Evolutionary conservation across 495 filamentous ascomycete genomes (phyloP).

Genomic region (Hyaloscypha bicolor): DNA sequence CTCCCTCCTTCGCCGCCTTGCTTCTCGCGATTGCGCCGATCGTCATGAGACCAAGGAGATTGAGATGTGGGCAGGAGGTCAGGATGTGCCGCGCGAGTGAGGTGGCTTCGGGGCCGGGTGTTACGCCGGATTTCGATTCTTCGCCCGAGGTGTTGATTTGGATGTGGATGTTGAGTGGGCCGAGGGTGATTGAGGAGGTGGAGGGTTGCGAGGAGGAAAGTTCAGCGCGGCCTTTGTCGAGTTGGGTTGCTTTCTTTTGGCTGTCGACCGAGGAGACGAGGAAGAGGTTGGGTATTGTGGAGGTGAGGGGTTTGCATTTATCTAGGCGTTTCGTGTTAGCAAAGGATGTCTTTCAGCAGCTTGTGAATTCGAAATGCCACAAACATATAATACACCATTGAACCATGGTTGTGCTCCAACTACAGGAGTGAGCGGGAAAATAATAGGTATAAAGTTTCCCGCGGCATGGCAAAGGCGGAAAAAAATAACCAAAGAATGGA

Average conservation of each 20-base stretch:
- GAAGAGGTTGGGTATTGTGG: constrained; percentile 86
- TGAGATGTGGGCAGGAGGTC: constrained; percentile 69
- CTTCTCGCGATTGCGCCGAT: constrained; percentile 92
- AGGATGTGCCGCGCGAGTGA: constrained; percentile 66
- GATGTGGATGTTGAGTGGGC: constrained; percentile 71
- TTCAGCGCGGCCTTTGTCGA: constrained; percentile 75
- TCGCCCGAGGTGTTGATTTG: constrained; percentile 97
- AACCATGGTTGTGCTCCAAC: too few species aligned
- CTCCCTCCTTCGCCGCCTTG: constrained; percentile 65
- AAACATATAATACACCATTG: too few species aligned
- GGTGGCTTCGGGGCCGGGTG: constrained; percentile 60
- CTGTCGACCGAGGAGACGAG: constrained; percentile 89
- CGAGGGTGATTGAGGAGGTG: constrained; percentile 6
- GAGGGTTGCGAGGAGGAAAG: constrained; percentile 40
- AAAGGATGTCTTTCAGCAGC: neutral
- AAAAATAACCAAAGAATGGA: too few species aligned
- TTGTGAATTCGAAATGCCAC: too few species aligned
- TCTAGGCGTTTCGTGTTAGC: constrained; percentile 46
- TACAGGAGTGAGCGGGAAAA: too few species aligned
- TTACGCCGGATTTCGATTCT: constrained; percentile 77
- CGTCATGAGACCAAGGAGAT: constrained; percentile 88
- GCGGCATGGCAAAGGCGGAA: too few species aligned
- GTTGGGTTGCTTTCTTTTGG: constrained; percentile 78
- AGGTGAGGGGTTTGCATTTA: constrained; percentile 85
- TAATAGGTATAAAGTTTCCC: too few species aligned